Evolutionary conservation across 2,329 filamentous ascomycete species (phyloP), one percentile per base, ranked within the genome.

Genomic region (Microdochium paspali): DNA sequence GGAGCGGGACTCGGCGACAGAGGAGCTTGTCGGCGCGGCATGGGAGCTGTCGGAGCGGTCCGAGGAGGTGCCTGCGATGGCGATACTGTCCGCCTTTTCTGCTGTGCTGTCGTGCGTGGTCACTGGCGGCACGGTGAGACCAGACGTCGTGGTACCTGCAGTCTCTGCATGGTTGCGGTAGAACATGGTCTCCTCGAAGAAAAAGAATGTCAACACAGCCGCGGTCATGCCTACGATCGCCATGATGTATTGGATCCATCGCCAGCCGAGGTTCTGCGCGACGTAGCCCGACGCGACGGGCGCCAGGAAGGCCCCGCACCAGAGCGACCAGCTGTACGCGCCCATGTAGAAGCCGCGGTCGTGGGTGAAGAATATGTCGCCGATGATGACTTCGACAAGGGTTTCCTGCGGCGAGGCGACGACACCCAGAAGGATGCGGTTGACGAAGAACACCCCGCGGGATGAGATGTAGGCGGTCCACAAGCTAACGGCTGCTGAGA

Each of bases 351-450:
- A 67, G 35, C 76, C 76, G 40, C 74, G 69, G 50, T 76, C 74
- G 53, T 80, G 76, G 60, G 78, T 72, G 51, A 74, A 79, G 64
- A 76, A 79, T 25, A 79, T 66, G 53, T 79, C 76, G 7, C 76
- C 26, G 26, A 30, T 30, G 26, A 30, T 15, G 26, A 30, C 26
- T 15, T 30, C 26, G 26, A 30, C 15, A 15, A 30, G 26, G 9
- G 26, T 30, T 15, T 30, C 26, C 26, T 30, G 26, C 9, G 26
- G 26, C 26, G 26, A 30, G 26, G 26, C 26, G 9, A 15, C 26
- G 26, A 30, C 15, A 15, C 26, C 26, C 26, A 30, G 26, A 9
- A 30, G 26, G 26, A 30, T 30, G 26, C 26, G 26, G 30, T 78
- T 80, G 0, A 76, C 79, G 26, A 30, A 30, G 9, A 9, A 30